Evolutionary conservation across 805 yeast species (phyloP), one percentile per base, ranked within the genome.

Genomic region (Candida corydali): DNA sequence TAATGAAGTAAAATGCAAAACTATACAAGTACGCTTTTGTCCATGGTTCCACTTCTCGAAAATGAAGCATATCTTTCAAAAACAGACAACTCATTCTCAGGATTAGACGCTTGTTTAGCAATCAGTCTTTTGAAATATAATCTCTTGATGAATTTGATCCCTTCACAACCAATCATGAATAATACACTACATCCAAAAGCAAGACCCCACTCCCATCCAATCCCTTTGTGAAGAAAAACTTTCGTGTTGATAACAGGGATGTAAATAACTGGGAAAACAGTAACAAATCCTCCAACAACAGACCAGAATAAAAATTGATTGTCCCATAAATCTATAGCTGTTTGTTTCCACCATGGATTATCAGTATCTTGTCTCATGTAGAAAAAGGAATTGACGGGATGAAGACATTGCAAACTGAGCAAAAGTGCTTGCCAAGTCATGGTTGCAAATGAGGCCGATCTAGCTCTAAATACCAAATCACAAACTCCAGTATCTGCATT

Each of bases 371-470:
- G 65, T 40, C 64, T 52, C 67, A 63, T 62, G 26, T 43, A 40
- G 39, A 63, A 61, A 37, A 63, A 55, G 2, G 69, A 63, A 39
- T 54, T 51, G 20, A 41, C 41, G 17, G 65, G 63, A 41, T 63
- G 68, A 29, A 63, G 46, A 45, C 70, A 63, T 43, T 63, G 69
- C 68, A 67, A 63, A 5, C 67, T 64, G 39, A 63, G 49, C 12
- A 63, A 48, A 34, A 63, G 58, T 2, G 68, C 67, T 53, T 67
- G 61, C 69, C 69, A 63, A 1, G 66, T 61, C 60, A 63, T 59
- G 19, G 54, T 59, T 4, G 62, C 68, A 40, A 63, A 63, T 3
- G 67, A 50, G 2, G 64, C 65, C 5, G 66, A 53, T 44, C 70
- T 51, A 10, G 68, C 70, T 45, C 59, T 45, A 47, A 60, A 60